These are phyloP conservation scores for Fusarium redolens DNA, from an alignment of 2,329 filamentous ascomycete genomes.

Conservation along the genomic window DNA sequence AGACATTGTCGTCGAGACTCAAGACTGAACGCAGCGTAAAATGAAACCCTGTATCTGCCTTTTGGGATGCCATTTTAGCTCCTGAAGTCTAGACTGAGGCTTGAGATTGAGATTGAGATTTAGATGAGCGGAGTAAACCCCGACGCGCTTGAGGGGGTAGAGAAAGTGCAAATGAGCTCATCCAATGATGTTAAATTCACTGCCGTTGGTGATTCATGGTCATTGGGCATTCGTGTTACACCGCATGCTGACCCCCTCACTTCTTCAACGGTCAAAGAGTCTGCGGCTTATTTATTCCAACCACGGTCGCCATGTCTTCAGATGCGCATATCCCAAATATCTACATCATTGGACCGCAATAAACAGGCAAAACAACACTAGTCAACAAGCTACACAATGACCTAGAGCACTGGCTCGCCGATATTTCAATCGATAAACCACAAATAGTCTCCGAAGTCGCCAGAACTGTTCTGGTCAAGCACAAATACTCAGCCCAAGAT, in stretches of 20 bases:
- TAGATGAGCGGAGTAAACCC: accelerated
- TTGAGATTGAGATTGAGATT: too few relatives aligned
- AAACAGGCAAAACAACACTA: conserved; percentile 59
- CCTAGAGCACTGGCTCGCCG: conserved; percentile 29
- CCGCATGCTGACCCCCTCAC: not conserved
- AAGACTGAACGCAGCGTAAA: not conserved
- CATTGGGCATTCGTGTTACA: not conserved
- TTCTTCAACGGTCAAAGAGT: not conserved
- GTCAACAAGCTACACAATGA: conserved; percentile 48
- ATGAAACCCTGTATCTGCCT: not conserved
- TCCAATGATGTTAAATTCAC: not conserved
- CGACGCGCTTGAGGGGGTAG: not conserved
- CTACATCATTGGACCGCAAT: conserved; percentile 59
- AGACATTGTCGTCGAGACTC: not conserved
- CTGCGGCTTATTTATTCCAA: accelerated
- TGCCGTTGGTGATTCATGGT: not conserved
- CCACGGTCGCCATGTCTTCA: not conserved
- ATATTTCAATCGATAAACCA: conserved; percentile 17
- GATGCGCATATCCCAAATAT: conserved; percentile 28
- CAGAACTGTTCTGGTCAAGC: conserved; percentile 48
- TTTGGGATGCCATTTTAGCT: not conserved
- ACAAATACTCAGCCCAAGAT: conserved; percentile 50
- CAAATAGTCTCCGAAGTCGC: conserved; percentile 53
- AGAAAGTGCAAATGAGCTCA: accelerated
- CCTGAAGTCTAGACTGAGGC: accelerated